These are phyloP conservation scores for Corylus heterophylla DNA, from an alignment of 306 rosid species.

Conservation along the genomic window DNA sequence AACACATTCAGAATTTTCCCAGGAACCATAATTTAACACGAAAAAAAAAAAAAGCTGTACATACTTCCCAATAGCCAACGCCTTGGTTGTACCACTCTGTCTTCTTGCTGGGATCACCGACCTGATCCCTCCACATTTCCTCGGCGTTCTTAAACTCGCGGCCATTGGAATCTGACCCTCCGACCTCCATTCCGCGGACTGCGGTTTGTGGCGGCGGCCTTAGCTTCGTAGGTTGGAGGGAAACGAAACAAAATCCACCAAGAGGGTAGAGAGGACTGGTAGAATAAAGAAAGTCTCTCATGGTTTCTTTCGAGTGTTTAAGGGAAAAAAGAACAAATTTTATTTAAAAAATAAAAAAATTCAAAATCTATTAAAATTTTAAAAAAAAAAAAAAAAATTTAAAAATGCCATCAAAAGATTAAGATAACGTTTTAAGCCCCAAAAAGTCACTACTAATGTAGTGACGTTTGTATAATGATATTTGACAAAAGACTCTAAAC, in stretches of 20 bases:
- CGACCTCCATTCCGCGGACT: slow-evolving; percentile 49
- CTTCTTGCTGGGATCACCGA: slow-evolving; percentile 66
- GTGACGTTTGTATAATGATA: too few relatives aligned
- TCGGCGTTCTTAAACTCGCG: slow-evolving; percentile 63
- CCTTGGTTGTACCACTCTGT: slow-evolving; percentile 79
- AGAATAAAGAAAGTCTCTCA: not conserved
- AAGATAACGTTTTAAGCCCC: too few relatives aligned
- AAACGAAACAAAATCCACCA: not conserved
- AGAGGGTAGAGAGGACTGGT: not conserved
- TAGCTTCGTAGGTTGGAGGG: not conserved
- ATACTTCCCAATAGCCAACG: slow-evolving; percentile 89
- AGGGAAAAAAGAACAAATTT: too few relatives aligned
- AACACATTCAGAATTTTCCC: not conserved
- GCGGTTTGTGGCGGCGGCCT: not conserved
- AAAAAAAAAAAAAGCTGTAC: not conserved
- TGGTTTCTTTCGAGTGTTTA: not conserved
- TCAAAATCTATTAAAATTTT: too few relatives aligned
- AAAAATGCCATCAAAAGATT: too few relatives aligned
- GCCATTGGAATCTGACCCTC: slow-evolving; percentile 75
- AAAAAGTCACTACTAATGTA: too few relatives aligned
- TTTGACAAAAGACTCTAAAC: too few relatives aligned
- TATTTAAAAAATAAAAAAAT: too few relatives aligned
- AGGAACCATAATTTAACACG: not conserved
- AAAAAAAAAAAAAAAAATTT: too few relatives aligned
- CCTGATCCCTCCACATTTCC: slow-evolving; percentile 90